Evolutionary conservation across 345 rosid species (phyloP).

Genomic region (Eucalyptus sideroxylon): DNA sequence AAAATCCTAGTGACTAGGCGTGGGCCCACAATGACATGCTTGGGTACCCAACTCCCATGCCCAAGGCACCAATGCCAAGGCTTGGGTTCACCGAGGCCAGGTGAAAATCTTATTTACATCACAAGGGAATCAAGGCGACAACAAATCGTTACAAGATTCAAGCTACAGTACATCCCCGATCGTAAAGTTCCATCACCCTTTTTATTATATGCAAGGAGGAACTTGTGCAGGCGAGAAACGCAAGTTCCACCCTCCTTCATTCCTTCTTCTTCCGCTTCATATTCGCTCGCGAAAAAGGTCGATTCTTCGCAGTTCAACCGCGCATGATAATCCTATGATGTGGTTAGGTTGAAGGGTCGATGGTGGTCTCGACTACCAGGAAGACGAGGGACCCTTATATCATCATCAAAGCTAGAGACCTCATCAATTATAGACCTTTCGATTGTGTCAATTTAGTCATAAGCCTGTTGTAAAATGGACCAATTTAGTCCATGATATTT

Average conservation of each 20-base stretch:
- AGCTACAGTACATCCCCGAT: not conserved
- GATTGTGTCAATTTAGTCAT: not conserved
- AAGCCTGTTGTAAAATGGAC: rapidly evolving
- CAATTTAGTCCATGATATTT: too few species aligned
- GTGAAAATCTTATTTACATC: too few species aligned
- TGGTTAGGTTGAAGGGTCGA: slow-evolving; percentile 73
- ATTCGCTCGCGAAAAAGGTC: too few species aligned
- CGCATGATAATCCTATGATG: not conserved
- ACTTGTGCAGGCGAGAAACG: not conserved
- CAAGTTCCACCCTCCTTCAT: not conserved
- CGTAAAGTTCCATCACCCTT: not conserved
- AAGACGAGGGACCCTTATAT: slow-evolving; percentile 90
- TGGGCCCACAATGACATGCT: too few species aligned
- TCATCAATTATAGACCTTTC: slow-evolving; percentile 1
- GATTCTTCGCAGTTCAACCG: not conserved
- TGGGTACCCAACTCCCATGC: too few species aligned
- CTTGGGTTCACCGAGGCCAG: too few species aligned
- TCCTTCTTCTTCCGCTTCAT: not conserved
- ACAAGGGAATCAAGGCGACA: too few species aligned
- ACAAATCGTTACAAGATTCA: not conserved
- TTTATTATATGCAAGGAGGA: not conserved
- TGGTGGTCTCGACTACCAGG: slow-evolving; percentile 82
- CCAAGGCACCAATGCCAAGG: too few species aligned
- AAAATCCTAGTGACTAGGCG: too few species aligned
- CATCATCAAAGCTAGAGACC: slow-evolving; percentile 77